These are phyloP conservation scores for Blepharisma undulans DNA, from an alignment of 169 alveolate genomes.

Conservation along the genomic window DNA sequence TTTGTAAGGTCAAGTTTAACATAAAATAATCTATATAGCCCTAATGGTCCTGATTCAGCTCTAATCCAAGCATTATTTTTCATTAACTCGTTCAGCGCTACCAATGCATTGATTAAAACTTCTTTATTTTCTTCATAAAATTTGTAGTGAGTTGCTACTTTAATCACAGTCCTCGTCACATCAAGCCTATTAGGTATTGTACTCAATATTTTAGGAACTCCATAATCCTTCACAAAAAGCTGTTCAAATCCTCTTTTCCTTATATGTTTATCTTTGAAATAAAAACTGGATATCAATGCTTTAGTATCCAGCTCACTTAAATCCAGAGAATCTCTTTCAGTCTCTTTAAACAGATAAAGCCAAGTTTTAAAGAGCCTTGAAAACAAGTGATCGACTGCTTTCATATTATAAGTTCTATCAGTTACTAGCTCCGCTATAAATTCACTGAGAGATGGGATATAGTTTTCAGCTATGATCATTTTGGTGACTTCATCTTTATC, in stretches of 20 bases:
- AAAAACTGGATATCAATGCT: neutral
- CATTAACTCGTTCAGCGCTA: neutral
- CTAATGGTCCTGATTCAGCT: neutral
- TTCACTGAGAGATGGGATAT: neutral
- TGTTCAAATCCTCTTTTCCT: neutral
- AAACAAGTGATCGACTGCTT: neutral
- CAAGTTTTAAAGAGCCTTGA: neutral
- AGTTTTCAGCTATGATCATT: neutral
- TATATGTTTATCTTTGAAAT: neutral
- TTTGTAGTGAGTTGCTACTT: neutral
- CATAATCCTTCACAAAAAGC: neutral
- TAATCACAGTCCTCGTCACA: neutral
- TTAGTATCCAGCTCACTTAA: neutral
- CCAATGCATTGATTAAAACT: neutral
- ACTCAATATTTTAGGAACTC: neutral
- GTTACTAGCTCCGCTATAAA: neutral
- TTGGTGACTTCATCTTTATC: neutral
- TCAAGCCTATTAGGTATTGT: neutral
- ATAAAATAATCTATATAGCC: neutral
- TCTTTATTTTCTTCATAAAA: neutral
- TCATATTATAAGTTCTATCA: neutral
- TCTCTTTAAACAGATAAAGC: slow-evolving; percentile 2
- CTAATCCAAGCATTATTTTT: neutral
- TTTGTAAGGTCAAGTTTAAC: neutral
- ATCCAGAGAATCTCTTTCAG: neutral